phyloP scores from a whole-genome alignment of 345 rosid species.

The Citrus australasica region DNA sequence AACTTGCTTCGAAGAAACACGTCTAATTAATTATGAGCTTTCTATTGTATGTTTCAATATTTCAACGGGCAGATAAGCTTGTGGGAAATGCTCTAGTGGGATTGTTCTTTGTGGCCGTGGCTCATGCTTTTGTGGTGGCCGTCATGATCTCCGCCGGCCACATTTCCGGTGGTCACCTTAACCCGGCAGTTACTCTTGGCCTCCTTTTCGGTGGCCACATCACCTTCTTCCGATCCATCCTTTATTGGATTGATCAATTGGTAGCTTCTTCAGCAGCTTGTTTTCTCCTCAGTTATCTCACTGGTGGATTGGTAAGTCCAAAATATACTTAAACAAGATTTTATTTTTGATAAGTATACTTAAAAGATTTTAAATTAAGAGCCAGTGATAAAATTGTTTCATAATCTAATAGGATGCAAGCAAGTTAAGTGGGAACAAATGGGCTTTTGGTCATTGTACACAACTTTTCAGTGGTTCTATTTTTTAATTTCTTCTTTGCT shows the following conservation, averaged over 20 bases:
- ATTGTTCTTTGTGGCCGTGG: constrained; percentile 69
- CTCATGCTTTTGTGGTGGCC: constrained; percentile 79
- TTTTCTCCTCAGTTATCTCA: constrained; percentile 77
- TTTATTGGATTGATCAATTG: constrained; percentile 73
- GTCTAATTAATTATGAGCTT: no score
- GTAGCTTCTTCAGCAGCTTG: constrained; percentile 77
- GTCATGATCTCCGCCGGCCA: constrained; percentile 90
- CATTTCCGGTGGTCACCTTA: constrained; percentile 91
- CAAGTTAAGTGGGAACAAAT: no score
- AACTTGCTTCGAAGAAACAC: not conserved
- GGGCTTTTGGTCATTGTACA: not conserved
- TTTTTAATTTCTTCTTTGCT: not conserved
- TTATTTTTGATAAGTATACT: not conserved
- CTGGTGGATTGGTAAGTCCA: constrained; percentile 68
- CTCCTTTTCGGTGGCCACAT: constrained; percentile 78
- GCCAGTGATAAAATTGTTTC: not conserved
- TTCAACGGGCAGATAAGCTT: constrained; percentile 36
- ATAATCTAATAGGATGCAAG: no score
- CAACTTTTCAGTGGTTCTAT: not conserved
- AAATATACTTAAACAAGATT: not conserved
- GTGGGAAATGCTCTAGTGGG: constrained; percentile 49
- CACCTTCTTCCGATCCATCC: constrained; percentile 62
- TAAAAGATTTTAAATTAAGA: not conserved
- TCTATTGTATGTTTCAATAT: not conserved
- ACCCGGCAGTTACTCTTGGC: constrained; percentile 88